Percentiles rank a stretch among this genome's conserved stretches.
Conservation (phyloP, 768 basidiomycete species). For the Hirschioporus abietinus region DNA sequence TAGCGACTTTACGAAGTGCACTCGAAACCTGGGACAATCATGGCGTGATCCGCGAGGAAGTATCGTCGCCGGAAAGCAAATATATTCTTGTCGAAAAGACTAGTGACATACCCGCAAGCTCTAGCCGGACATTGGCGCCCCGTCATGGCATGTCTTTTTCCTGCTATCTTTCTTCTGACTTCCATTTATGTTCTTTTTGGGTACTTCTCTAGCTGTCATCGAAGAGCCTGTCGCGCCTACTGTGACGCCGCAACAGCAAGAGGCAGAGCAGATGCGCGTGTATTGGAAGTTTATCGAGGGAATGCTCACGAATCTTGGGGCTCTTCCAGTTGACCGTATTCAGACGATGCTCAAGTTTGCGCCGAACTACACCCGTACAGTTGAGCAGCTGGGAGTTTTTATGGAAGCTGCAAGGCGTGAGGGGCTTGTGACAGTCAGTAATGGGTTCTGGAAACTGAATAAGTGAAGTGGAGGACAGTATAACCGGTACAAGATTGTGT, state of each 20-base stretch:
- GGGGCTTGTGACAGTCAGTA: slow-evolving; percentile 63
- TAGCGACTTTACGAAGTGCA: slow-evolving; percentile 6
- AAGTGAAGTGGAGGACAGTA: slow-evolving; percentile 9
- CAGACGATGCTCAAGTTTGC: slow-evolving; percentile 85
- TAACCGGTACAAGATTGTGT: not conserved
- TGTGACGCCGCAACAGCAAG: slow-evolving; percentile 60
- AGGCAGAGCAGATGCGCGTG: slow-evolving; percentile 80
- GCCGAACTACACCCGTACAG: slow-evolving; percentile 72
- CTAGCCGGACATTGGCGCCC: not conserved
- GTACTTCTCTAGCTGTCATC: slow-evolving; percentile 20
- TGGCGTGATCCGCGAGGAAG: not conserved
- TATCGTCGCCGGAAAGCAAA: not conserved
- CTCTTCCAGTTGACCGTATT: slow-evolving; percentile 74
- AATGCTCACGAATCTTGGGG: slow-evolving; percentile 84
- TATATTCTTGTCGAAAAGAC: not conserved
- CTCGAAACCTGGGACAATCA: slow-evolving; percentile 17
- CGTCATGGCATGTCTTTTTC: not conserved
- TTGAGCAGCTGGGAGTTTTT: slow-evolving; percentile 73
- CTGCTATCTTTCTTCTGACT: not conserved
- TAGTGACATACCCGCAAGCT: not conserved
- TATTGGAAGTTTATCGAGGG: slow-evolving; percentile 95
- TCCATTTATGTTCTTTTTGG: not conserved
- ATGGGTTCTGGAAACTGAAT: slow-evolving; percentile 64
- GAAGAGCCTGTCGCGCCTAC: slow-evolving; percentile 47
- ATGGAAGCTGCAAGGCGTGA: slow-evolving; percentile 79